These are phyloP conservation scores for Striga hermonthica DNA, from an alignment of 305 asterid genomes.

Conservation along the genomic window DNA sequence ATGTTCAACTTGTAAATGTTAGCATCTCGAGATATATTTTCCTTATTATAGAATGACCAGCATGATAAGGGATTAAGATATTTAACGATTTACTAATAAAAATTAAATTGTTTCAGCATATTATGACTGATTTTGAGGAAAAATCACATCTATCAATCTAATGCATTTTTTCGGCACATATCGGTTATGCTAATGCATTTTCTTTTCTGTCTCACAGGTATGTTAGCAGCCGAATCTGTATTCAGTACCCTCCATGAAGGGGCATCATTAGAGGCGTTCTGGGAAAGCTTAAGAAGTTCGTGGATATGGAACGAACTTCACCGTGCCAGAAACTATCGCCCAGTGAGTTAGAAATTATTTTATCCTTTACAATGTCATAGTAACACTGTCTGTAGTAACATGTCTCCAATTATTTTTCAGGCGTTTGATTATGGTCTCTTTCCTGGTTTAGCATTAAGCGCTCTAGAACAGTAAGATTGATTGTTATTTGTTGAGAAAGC, in stretches of 20 bases:
- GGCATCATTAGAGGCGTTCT: slow-evolving; percentile 56
- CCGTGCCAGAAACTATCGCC: slow-evolving; percentile 88
- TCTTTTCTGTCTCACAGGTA: slow-evolving; percentile 46
- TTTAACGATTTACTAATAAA: slow-evolving; percentile 2
- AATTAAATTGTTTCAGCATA: neutral
- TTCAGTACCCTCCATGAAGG: slow-evolving; percentile 59
- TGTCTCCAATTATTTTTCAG: slow-evolving; percentile 43
- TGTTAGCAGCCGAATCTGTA: slow-evolving; percentile 93
- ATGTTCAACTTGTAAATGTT: neutral
- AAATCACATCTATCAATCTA: slow-evolving; percentile 17
- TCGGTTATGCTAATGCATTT: slow-evolving; percentile 9
- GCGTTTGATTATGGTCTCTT: slow-evolving; percentile 89
- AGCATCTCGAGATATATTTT: neutral
- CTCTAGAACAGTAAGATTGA: slow-evolving; percentile 77
- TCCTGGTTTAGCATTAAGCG: slow-evolving; percentile 87
- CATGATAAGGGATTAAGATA: neutral
- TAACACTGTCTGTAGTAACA: slow-evolving; percentile 6
- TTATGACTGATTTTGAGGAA: slow-evolving; percentile 21
- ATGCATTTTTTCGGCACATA: neutral
- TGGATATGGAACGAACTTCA: slow-evolving; percentile 96
- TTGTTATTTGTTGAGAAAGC: slow-evolving; percentile 25
- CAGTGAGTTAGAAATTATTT: slow-evolving; percentile 50
- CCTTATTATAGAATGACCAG: no score
- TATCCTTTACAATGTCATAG: neutral
- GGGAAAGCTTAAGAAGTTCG: slow-evolving; percentile 78